Base-by-base conservation (phyloP, 768 basidiomycete species). In the Leccinum imitatum region DNA sequence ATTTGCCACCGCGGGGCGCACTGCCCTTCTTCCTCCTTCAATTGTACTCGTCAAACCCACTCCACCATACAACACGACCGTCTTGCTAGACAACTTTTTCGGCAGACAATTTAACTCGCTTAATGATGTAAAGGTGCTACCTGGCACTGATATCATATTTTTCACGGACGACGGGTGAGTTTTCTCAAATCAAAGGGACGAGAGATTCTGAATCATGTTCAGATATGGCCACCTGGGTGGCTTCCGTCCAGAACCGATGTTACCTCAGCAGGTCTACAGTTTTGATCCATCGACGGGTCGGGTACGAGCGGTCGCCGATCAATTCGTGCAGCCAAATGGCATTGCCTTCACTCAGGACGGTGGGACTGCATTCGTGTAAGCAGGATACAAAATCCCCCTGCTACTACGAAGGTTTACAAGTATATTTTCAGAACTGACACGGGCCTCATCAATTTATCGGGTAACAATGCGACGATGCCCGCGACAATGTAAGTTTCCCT, bases 81-180 rank as follows among this genome's bases (percentile, higher is more conserved):
- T 53, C n/a, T 19, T 53, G 52, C 31, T 53, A n/a, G 33, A 35
- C 52, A 53, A 53, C 19, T 53, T 53, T 35, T 53, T 33, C 19
- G 52, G 52, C 5, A 53, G 52, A 15, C 52, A 53, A 31, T 53
- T 53, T 9, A 53, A 53, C 19, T 53, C 52, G 3, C 31, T 53
- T 4, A 35, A 53, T 31, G 19, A 53, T 21, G 31, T 53, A 2
- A 53, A 53, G 52, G 27, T 53, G 14, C 19, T 53, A 7, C 52
- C 52, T 53, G 52, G 52, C 11, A 53, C 31, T 21, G 31, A 35
- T 53, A 0, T 35, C 19, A 19, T 53, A 11, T 53, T 13, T 35
- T 53, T 53, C 31, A 53, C 52, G 31, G 33, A 53, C 17, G 15
- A 27, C 31, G 52, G 30, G 52, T 53, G n/a, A 7, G 33, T 53